phyloP scores from a whole-genome alignment of 2,329 filamentous ascomycete genomes.

The Beauveria australis region DNA sequence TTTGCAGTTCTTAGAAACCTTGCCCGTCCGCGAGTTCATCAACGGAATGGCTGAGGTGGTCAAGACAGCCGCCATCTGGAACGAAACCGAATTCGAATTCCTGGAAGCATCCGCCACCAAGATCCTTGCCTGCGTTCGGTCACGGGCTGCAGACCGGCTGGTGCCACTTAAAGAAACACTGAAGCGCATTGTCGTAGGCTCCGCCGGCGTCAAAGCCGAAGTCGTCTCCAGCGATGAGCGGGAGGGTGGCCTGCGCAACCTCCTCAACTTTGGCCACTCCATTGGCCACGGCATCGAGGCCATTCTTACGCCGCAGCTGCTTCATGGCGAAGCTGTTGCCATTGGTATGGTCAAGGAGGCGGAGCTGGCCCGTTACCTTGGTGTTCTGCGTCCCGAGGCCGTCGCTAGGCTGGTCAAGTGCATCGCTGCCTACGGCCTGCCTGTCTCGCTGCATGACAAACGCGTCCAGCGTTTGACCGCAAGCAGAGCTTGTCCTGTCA shows the following conservation, averaged over 20 bases:
- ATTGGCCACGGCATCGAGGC: slow-evolving; percentile 97
- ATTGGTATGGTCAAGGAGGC: slow-evolving; percentile 99
- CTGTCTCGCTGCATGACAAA: slow-evolving; percentile 77
- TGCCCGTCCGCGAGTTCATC: slow-evolving; percentile 87
- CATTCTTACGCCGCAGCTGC: slow-evolving; percentile 85
- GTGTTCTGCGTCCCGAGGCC: slow-evolving; percentile 74
- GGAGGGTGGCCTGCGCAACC: slow-evolving; percentile 85
- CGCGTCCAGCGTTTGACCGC: slow-evolving; percentile 74
- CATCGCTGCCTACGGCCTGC: slow-evolving; percentile 86
- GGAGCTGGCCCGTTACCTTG: slow-evolving; percentile 82
- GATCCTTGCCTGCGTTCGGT: slow-evolving; percentile 49
- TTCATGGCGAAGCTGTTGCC: slow-evolving; percentile 92
- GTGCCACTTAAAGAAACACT: slow-evolving; percentile 61
- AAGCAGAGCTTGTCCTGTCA: slow-evolving; percentile 79
- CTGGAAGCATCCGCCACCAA: slow-evolving; percentile 73
- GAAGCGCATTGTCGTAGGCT: slow-evolving; percentile 77
- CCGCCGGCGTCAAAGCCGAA: slow-evolving; percentile 85
- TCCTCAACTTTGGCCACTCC: slow-evolving; percentile 96
- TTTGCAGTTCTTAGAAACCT: slow-evolving; percentile 79
- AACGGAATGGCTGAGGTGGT: slow-evolving; percentile 99
- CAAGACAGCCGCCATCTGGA: slow-evolving; percentile 95
- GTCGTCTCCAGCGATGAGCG: slow-evolving; percentile 93
- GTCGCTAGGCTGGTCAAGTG: slow-evolving; percentile 88
- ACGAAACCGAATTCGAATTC: slow-evolving; percentile 75
- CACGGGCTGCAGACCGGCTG: slow-evolving; percentile 47